Percentiles rank a stretch among this genome's conserved stretches.
These are phyloP conservation scores for Chytriomyces sp. DNA, from an alignment of 192 early-diverging fungal genomes.

Conservation along the genomic window DNA sequence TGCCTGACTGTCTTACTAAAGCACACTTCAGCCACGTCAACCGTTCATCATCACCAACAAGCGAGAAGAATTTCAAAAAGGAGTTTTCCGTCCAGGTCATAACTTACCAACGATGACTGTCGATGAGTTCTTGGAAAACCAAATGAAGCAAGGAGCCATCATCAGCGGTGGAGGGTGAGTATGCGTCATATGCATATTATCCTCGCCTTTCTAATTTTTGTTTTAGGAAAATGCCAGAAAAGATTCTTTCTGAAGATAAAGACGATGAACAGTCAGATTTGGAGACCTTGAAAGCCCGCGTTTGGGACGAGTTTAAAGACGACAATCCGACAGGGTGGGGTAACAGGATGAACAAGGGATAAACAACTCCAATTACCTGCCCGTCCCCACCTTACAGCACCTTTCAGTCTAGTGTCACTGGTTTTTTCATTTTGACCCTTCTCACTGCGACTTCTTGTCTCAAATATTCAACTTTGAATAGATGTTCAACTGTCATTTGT, in stretches of 20 bases:
- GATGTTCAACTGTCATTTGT: too few relatives aligned
- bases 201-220: neutral
- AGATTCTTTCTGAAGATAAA: slow-evolving; percentile 74
- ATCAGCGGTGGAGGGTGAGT: slow-evolving; percentile 81
- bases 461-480: too few relatives aligned
- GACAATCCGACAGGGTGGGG: slow-evolving; percentile 56
- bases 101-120: slow-evolving; percentile 94
- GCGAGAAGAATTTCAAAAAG: slow-evolving; percentile 68
- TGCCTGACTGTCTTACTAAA: slow-evolving; percentile 1
- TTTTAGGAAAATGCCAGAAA: slow-evolving; percentile 68
- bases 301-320: slow-evolving; percentile 90
- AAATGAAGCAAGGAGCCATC: slow-evolving; percentile 85
- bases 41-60: slow-evolving; percentile 84
- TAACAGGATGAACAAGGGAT: slow-evolving; percentile 54
- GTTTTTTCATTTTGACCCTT: too few relatives aligned
- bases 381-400: too few relatives aligned
- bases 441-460: too few relatives aligned
- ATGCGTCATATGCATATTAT: neutral
- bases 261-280: slow-evolving; percentile 78
- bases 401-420: too few relatives aligned
- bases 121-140: slow-evolving; percentile 89
- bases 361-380: too few relatives aligned
- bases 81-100: slow-evolving; percentile 84
- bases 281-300: slow-evolving; percentile 81
- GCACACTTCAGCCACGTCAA: slow-evolving; percentile 50